Percentiles rank a stretch among this genome's conserved stretches.
Conservation (phyloP, 495 filamentous ascomycete genomes). For the Parathielavia appendiculata region DNA sequence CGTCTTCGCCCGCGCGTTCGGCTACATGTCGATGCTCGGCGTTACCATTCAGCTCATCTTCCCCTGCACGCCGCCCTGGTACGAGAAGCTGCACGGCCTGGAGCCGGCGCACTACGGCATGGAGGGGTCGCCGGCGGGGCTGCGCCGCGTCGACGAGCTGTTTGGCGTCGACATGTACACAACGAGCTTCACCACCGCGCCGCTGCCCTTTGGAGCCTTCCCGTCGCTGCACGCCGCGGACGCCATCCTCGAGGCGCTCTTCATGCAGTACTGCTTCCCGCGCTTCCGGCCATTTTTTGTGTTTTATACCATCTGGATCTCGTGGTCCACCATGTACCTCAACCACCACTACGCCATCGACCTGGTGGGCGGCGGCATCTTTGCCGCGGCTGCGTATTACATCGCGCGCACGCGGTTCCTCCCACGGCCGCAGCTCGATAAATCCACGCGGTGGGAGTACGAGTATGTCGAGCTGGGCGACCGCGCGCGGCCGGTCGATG, state of each 20-base stretch:
- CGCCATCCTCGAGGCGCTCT: constrained; percentile 83
- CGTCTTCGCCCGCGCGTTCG: constrained; percentile 79
- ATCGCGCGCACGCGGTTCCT: constrained; percentile 73
- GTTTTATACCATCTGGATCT: constrained; percentile 82
- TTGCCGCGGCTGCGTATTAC: constrained; percentile 76
- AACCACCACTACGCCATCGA: constrained; percentile 96
- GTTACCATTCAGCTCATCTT: constrained; percentile 83
- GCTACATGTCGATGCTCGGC: constrained; percentile 84
- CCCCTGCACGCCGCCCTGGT: constrained; percentile 93
- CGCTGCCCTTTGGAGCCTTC: constrained; percentile 91
- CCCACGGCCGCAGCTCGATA: constrained; percentile 72
- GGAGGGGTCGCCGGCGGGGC: constrained; percentile 76
- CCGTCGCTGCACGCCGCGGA: constrained; percentile 83
- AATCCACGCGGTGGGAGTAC: constrained; percentile 89
- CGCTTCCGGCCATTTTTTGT: constrained; percentile 68
- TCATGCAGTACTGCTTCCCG: constrained; percentile 88
- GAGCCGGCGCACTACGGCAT: constrained; percentile 86
- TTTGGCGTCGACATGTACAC: constrained; percentile 90
- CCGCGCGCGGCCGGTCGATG: constrained; percentile 33
- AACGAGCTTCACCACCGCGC: constrained; percentile 78
- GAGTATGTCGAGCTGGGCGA: constrained; percentile 82
- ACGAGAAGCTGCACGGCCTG: constrained; percentile 83
- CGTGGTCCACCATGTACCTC: constrained; percentile 98
- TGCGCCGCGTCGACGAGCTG: constrained; percentile 81
- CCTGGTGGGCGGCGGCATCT: constrained; percentile 74